Base-by-base conservation (phyloP, 176 grass and related monocot genomes). In the Musa beccarii region DNA sequence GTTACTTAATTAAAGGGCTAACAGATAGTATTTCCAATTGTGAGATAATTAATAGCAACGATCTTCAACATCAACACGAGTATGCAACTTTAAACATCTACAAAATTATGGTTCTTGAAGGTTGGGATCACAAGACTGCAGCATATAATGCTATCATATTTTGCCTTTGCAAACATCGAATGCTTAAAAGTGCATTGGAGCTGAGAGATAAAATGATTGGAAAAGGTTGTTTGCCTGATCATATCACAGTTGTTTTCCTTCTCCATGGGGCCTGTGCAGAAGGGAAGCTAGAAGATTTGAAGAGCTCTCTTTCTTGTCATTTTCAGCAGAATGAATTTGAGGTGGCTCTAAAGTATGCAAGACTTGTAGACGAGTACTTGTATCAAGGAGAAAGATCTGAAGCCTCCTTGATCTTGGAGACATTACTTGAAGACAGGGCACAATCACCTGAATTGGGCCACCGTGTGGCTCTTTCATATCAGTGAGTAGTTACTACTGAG, bases 261-360 rank as follows among this genome's bases (percentile, higher is more conserved):
- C 81, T 96, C 25, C 92, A 92, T 92, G 90, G 93, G 21, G 81
- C 88, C 82, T 96, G 75, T 92, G 86, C 83, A 88, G 71, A 77
- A 81, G 79, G 85, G 72, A 88, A 81, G 80, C 83, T 71, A 71
- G 75, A 29, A 23, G 72, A 90, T 13, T 92, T 87, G 89, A 79
- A 67, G 57, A 74, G 76, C 11, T 43, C 83, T 49, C 53, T 88
- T 85, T 83, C 64, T 63, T 78, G 59, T 85, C 68, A 89, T n/a
- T 87, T 96, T 78, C 71, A 72, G 51, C 63, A 11, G 75, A 79
- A 70, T 84, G 87, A 96, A 59, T 62, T 86, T 0, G 55, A 90
- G 87, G 83, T 86, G 67, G 76, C 84, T 59, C 66, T 53, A 77
- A 83, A 56, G 54, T 78, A 85, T 76, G 83, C 71, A 74, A 70